These are phyloP conservation scores for Coniophora puteana DNA, from an alignment of 1,284 basidiomycete genomes.

Conservation along the genomic window DNA sequence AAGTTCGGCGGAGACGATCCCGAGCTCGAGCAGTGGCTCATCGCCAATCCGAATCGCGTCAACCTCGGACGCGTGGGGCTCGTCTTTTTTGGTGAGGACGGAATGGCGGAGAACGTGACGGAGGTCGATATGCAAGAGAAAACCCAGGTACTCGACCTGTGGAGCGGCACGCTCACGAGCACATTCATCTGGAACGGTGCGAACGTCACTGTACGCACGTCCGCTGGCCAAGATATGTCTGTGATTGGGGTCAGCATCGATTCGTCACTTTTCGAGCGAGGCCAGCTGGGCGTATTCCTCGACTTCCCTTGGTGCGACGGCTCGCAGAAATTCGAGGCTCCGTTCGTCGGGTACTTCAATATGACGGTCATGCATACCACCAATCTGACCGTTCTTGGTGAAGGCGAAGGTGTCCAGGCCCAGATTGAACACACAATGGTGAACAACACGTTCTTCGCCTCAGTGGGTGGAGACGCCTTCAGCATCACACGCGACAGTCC, in stretches of 20 bases:
- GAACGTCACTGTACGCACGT: conserved; percentile 36
- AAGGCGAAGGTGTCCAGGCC: conserved; percentile 26
- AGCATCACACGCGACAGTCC: conserved; percentile 39
- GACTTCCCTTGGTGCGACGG: conserved; percentile 65
- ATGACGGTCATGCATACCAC: too few species aligned
- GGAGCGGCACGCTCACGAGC: conserved; percentile 48
- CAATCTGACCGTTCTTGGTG: too few species aligned
- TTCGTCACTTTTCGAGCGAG: conserved; percentile 37
- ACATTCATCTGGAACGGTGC: conserved; percentile 36
- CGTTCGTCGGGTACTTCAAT: conserved; percentile 52
- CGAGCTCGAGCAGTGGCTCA: too few species aligned
- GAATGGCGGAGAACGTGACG: conserved; percentile 30
- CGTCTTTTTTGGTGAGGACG: conserved; percentile 33
- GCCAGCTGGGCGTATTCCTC: conserved; percentile 47
- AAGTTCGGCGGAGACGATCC: conserved; percentile 51
- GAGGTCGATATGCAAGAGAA: conserved; percentile 36
- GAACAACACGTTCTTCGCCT: conserved; percentile 40
- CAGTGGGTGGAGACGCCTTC: conserved; percentile 38
- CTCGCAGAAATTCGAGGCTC: conserved; percentile 48
- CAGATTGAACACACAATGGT: conserved; percentile 42
- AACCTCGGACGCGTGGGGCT: conserved; percentile 52
- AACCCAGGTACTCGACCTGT: conserved; percentile 47
- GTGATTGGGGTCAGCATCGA: conserved; percentile 37
- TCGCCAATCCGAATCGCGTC: conserved; percentile 51
- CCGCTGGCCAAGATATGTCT: conserved; percentile 37